Conservation (phyloP, 1,139 yeast genomes). For the Kodamaea derodonti region DNA sequence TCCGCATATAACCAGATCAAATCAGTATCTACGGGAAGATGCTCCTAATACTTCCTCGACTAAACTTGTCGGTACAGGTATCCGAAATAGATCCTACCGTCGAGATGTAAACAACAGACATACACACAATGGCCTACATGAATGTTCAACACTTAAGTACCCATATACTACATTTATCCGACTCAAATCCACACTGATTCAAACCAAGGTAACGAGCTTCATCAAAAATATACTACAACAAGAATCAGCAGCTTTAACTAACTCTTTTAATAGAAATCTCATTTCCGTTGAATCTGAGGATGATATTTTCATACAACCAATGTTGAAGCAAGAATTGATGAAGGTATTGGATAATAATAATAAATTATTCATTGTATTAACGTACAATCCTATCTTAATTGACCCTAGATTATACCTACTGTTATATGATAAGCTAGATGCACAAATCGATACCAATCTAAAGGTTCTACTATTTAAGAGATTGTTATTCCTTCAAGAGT, state of each 20-base stretch:
- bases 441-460: constrained; percentile 19
- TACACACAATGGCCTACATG: too few relatives aligned
- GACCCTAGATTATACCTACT: constrained; percentile 27
- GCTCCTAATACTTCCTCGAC: too few relatives aligned
- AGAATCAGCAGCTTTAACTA: constrained; percentile 7
- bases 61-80: too few relatives aligned
- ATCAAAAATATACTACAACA: constrained; percentile 8
- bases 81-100: too few relatives aligned
- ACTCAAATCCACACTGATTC: background rate
- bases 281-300: constrained; percentile 1
- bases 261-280: constrained; percentile 6
- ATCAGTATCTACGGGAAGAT: too few relatives aligned
- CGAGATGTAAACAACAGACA: too few relatives aligned
- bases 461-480: constrained; percentile 22
- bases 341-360: constrained; percentile 27
- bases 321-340: constrained; percentile 15
- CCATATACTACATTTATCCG: too few relatives aligned
- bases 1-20: too few relatives aligned
- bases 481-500: constrained; percentile 30
- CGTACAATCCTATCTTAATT: constrained; percentile 31
- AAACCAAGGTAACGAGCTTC: constrained; percentile 7
- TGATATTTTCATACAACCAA: constrained; percentile 12
- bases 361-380: constrained; percentile 25
- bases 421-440: constrained; percentile 17
- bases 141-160: too few relatives aligned